These are phyloP conservation scores for Dictyostelium gargantuum DNA, from an alignment of 208 protist genomes.

Conservation along the genomic window DNA sequence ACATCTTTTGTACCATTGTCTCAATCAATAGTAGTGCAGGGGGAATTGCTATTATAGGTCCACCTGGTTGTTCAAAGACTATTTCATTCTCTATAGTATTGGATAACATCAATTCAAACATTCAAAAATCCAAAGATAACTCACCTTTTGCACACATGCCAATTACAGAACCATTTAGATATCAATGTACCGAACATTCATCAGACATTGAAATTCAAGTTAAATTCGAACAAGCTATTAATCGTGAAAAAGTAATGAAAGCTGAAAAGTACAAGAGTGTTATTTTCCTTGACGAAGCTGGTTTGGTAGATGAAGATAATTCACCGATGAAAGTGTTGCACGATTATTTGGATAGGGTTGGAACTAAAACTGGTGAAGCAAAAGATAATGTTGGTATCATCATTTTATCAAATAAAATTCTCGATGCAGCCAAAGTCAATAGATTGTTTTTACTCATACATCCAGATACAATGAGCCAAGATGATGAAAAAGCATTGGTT, in stretches of 20 bases:
- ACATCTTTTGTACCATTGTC: slow-evolving; percentile 74
- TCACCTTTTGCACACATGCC: background rate
- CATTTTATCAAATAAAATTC: slow-evolving; percentile 72
- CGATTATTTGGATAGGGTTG: slow-evolving; percentile 77
- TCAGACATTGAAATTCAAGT: slow-evolving; percentile 75
- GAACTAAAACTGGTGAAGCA: background rate
- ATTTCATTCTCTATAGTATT: slow-evolving; percentile 69
- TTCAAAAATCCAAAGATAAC: background rate
- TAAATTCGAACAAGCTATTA: slow-evolving; percentile 20
- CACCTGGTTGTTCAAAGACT: slow-evolving; percentile 77
- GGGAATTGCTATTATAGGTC: slow-evolving; percentile 75
- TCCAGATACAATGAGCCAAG: background rate
- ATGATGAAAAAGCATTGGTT: slow-evolving; percentile 16
- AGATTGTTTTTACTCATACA: slow-evolving; percentile 16
- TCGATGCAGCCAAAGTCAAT: slow-evolving; percentile 82
- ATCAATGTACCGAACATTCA: slow-evolving; percentile 55
- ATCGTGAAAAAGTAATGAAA: background rate
- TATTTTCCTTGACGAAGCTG: slow-evolving; percentile 78
- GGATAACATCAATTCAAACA: background rate
- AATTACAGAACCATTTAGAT: slow-evolving; percentile 5
- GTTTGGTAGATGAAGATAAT: slow-evolving; percentile 66
- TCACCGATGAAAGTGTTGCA: slow-evolving; percentile 80
- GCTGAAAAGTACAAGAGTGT: background rate
- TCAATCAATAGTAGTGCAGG: slow-evolving; percentile 67
- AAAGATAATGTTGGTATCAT: slow-evolving; percentile 52